Evolutionary conservation across 495 filamentous ascomycete species (phyloP).

Genomic region (Filosporella fistucella): DNA sequence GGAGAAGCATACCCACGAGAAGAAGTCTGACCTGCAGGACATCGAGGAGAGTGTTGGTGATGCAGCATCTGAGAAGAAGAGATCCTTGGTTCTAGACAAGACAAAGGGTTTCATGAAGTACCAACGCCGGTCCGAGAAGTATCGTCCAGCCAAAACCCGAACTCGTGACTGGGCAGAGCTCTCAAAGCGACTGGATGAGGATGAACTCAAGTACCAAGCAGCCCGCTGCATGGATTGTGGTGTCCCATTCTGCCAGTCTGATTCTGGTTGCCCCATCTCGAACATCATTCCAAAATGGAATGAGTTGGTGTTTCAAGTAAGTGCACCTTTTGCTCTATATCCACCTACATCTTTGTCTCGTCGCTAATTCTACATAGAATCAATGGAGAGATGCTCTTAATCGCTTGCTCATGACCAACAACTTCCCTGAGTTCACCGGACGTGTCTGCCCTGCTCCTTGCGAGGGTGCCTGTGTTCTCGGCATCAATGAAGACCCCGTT

Average conservation of each 20-base stretch:
- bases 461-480: conserved; percentile 94
- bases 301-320: conserved; percentile 85
- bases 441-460: conserved; percentile 98
- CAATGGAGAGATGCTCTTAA: conserved; percentile 96
- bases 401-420: conserved; percentile 96
- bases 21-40: conserved; percentile 82
- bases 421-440: conserved; percentile 99
- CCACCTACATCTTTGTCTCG: too few relatives aligned
- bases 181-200: conserved; percentile 82
- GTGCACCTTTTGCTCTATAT: too few relatives aligned
- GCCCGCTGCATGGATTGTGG: conserved; percentile 99
- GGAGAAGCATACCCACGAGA: conserved; percentile 56
- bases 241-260: conserved; percentile 98
- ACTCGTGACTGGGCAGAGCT: conserved; percentile 95
- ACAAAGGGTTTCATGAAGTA: conserved; percentile 99
- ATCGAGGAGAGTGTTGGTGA: conserved; percentile 94
- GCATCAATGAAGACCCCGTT: conserved; percentile 96
- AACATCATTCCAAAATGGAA: conserved; percentile 99
- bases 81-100: conserved; percentile 93
- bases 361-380: too few relatives aligned
- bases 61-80: conserved; percentile 90
- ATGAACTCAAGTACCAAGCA: conserved; percentile 98
- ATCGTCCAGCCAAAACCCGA: conserved; percentile 80
- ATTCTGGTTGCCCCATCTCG: conserved; percentile 95
- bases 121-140: conserved; percentile 89